Evolutionary conservation across 2,329 filamentous ascomycete species (phyloP), one percentile per base, ranked within the genome.

Genomic region (Tolypocladium ovalisporum): DNA sequence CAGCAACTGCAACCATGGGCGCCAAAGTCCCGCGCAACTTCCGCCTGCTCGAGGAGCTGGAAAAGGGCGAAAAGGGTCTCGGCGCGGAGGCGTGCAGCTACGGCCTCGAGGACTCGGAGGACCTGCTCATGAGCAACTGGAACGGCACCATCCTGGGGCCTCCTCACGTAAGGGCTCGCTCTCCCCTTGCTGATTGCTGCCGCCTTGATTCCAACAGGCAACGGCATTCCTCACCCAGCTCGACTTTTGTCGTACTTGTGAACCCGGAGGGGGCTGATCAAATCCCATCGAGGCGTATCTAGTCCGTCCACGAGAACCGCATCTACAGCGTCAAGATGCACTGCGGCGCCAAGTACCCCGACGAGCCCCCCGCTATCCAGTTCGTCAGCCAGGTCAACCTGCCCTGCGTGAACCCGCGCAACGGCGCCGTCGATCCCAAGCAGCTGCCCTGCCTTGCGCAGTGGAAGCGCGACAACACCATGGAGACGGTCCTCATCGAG

Each of bases 281-380:
- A n/a, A n/a, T n/a, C 3, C 36, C 36, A 47, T 17, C 27, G 27
- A 54, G 10, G 12, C 24, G 4, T n/a, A n/a, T 44, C 47, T 68
- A 94, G 89, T 96, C 91, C 74, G 91, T 87, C 61, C 93, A 97
- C 72, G 94, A 99, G 80, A 99, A 99, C 76, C 89, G 94, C 68
- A 99, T 99, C 77, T 99, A 99, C 81, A 95, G 90, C 65, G 83
- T 99, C 67, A 95, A 93, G 75, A 96, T 99, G 78, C 88, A 96
- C 77, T 99, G 94, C 77, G 92, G 91, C 61, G 80, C 85, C 54
- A 79, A 89, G 58, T 99, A 99, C 73, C 94, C 94, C 55, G 91
- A 96, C 71, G 79, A 83, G 61, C 94, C 94, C 52, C 94, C 94
- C 0, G 85, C 87, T 55, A 89, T 99, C 67, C 86, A 93, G 68